Evolutionary conservation across 2,329 filamentous ascomycete genomes (phyloP).

Genomic region (Exophiala viscosa): DNA sequence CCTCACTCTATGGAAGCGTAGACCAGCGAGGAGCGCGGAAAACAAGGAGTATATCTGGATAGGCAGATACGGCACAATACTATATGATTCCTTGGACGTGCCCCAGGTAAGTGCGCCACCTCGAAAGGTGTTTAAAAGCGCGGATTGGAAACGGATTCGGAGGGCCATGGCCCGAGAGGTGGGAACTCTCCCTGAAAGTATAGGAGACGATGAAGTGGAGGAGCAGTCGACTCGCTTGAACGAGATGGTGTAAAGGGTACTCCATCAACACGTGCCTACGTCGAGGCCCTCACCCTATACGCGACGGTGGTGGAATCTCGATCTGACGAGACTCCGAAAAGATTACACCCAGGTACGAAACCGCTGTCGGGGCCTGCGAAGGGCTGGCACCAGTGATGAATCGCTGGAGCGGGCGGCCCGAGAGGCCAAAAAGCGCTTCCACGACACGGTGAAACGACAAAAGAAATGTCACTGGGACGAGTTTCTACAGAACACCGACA

Average conservation of each 20-base stretch:
- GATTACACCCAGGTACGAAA: slow-evolving; percentile 30
- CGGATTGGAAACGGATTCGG: slow-evolving; percentile 1
- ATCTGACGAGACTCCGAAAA: slow-evolving; percentile 24
- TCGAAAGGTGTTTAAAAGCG: slow-evolving; percentile 26
- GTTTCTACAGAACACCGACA: slow-evolving; percentile 28
- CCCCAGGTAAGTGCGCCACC: slow-evolving; percentile 22
- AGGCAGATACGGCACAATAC: slow-evolving; percentile 3
- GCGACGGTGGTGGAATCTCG: slow-evolving; percentile 28
- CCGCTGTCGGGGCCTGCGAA: slow-evolving; percentile 7
- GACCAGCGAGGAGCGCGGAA: slow-evolving; percentile 1
- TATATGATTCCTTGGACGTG: slow-evolving; percentile 6
- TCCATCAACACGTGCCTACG: slow-evolving; percentile 17
- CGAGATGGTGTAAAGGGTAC: slow-evolving; percentile 16
- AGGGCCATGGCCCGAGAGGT: background rate
- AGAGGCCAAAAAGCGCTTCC: slow-evolving; percentile 4
- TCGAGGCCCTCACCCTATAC: slow-evolving; percentile 25
- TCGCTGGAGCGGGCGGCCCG: slow-evolving; percentile 18
- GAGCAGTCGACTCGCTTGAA: slow-evolving; percentile 21
- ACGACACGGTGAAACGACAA: slow-evolving; percentile 9
- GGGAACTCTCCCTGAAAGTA: background rate
- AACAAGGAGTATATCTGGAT: slow-evolving; percentile 5
- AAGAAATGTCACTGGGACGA: slow-evolving; percentile 31
- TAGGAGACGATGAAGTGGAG: slow-evolving; percentile 22
- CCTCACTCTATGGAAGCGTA: slow-evolving; percentile 1
- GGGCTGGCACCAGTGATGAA: slow-evolving; percentile 24